Base-by-base conservation (phyloP, 2,329 filamentous ascomycete species). In the Xylariaceae sp. region DNA sequence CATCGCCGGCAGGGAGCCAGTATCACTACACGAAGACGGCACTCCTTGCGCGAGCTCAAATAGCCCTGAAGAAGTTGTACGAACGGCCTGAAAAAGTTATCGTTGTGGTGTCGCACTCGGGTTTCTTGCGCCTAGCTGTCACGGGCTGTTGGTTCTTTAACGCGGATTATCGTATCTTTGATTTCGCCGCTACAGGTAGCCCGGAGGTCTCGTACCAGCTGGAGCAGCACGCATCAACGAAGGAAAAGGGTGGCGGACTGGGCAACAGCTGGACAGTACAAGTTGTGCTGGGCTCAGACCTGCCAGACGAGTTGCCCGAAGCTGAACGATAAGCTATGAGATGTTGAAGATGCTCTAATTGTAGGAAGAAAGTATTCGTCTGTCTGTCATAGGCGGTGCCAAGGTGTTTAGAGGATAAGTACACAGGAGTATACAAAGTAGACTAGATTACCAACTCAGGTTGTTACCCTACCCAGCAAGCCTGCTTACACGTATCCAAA, bases 21-120 rank as follows among this genome's bases (percentile, higher is more conserved):
- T 88, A 86, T 67, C 79, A 76, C 15, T 82, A 81, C 70, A 81
- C 75, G 1, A 75, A 74, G 32, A 63, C 65, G 3, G 78, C 81
- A 21, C 77, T 88, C 30, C 67, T 87, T 3, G 73, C 72, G 0
- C 81, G 86, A 10, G 86, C 79, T 0, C 77, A 80, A 60, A 67
- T 70, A 0, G 77, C 75, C 35, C 73, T 88, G 1, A 69, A 72
- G 26, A 73, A 75, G 21, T 72, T 89, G 20, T 74, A 79, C 55
- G 59, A 62, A 10, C 75, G 85, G 0, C 77, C 80, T 0, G 85
- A 88, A 69, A 82, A 82, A 60, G 75, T 85, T 45, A 77, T 89
- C 48, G 76, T 85, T 8, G 84, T 88, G 0, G 84, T 89, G 3
- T 82, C 81, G 1, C 85, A 88, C 70, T 83, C 85, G 2, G 83